Conservation (phyloP, 345 rosid genomes). For the Balakata baccata region DNA sequence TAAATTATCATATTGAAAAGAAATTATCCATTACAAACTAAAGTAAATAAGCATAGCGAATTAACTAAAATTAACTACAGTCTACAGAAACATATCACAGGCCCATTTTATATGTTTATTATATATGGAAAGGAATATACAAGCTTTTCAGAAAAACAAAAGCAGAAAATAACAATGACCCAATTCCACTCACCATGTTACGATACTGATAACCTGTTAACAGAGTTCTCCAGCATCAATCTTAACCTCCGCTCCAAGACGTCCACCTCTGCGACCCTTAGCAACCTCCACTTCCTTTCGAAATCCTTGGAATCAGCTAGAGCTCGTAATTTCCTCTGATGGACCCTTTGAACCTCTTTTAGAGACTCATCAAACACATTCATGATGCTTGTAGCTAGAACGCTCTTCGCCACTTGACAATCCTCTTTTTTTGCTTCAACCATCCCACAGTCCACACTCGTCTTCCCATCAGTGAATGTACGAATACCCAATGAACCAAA, state of each 20-base stretch:
- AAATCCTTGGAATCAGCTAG: slow-evolving; percentile 9
- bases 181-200: neutral
- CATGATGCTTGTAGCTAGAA: slow-evolving; percentile 29
- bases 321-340: slow-evolving; percentile 1
- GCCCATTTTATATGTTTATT: neutral
- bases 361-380: slow-evolving; percentile 35
- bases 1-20: too few relatives aligned
- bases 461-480: slow-evolving; percentile 3
- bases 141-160: neutral
- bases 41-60: neutral
- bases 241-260: slow-evolving; percentile 34
- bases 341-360: slow-evolving; percentile 26
- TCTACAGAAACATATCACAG: too few relatives aligned
- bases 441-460: too few relatives aligned
- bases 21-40: too few relatives aligned
- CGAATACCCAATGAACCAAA: neutral
- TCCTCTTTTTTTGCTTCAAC: neutral
- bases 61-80: too few relatives aligned
- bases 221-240: slow-evolving; percentile 35
- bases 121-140: slow-evolving; percentile 15
- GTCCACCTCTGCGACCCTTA: slow-evolving; percentile 36
- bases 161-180: neutral
- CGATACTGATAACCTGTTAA: slow-evolving; percentile 13
- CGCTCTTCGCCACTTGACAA: slow-evolving; percentile 10
- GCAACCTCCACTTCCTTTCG: slow-evolving; percentile 32